phyloP scores from a whole-genome alignment of 2,329 filamentous ascomycete species.

The Aphanoascus verrucosus region DNA sequence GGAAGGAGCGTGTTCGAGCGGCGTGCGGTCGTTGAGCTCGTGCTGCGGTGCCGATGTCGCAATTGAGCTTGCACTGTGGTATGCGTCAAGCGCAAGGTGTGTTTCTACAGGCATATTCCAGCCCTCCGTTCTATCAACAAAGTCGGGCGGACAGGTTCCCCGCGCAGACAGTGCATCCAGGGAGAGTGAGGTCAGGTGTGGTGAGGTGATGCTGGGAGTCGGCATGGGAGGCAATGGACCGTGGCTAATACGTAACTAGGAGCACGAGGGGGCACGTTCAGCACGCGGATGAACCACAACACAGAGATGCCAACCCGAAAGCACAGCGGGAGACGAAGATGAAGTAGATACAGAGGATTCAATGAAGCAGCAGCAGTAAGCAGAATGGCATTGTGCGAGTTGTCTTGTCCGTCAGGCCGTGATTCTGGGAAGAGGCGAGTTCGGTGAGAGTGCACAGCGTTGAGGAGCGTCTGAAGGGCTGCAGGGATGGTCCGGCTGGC shows the following conservation, averaged over 20 bases:
- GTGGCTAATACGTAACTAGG: background rate
- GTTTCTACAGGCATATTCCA: slow-evolving; percentile 1
- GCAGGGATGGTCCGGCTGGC: slow-evolving; percentile 1
- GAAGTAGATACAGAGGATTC: background rate
- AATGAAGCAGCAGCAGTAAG: background rate
- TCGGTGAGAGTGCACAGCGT: background rate
- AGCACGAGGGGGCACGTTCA: slow-evolving; percentile 4
- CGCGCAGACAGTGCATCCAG: slow-evolving; percentile 36
- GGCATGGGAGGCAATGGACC: slow-evolving; percentile 38
- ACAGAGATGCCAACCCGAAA: slow-evolving; percentile 18
- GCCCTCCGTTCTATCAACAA: slow-evolving; percentile 12
- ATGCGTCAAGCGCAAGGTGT: background rate
- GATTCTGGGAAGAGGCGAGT: slow-evolving; percentile 5
- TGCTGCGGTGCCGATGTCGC: slow-evolving; percentile 2
- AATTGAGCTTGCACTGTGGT: background rate
- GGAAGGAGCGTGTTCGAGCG: background rate
- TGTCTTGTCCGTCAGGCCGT: background rate
- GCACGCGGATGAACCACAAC: slow-evolving; percentile 6
- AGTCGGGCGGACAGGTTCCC: slow-evolving; percentile 43
- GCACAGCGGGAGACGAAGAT: slow-evolving; percentile 9
- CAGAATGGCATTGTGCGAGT: slow-evolving; percentile 3
- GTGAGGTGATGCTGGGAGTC: slow-evolving; percentile 38
- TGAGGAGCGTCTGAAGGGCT: background rate
- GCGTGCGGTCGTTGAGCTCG: background rate
- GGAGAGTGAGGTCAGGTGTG: slow-evolving; percentile 34